These are phyloP conservation scores for Quercus suber DNA, from an alignment of 306 rosid genomes.

Conservation along the genomic window DNA sequence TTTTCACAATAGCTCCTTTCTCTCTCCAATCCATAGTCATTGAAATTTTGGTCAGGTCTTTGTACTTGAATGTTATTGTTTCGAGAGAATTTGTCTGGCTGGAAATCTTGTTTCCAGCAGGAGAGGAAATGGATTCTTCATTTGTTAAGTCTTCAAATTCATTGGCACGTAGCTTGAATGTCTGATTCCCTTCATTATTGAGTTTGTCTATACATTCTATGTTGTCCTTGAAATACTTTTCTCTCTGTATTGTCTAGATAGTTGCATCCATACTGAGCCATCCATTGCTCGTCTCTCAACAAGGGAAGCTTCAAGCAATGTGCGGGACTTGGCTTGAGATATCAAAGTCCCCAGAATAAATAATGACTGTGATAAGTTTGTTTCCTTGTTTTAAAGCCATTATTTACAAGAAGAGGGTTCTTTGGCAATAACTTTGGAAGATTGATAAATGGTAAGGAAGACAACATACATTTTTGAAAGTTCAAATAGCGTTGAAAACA, in stretches of 20 bases:
- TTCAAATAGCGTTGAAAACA: too few relatives aligned
- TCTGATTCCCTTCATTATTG: slow-evolving; percentile 28
- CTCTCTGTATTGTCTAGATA: background rate
- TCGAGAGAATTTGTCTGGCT: background rate
- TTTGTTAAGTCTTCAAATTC: slow-evolving; percentile 27
- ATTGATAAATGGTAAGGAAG: background rate
- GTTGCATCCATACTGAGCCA: slow-evolving; percentile 1
- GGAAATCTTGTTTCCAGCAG: slow-evolving; percentile 23
- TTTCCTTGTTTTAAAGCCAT: slow-evolving; percentile 15
- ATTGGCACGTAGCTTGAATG: slow-evolving; percentile 33
- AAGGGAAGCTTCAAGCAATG: slow-evolving; percentile 23
- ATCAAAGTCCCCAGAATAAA: slow-evolving; percentile 15
- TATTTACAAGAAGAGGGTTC: background rate
- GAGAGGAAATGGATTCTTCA: slow-evolving; percentile 38
- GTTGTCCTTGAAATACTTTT: slow-evolving; percentile 18
- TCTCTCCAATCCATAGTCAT: slow-evolving; percentile 32
- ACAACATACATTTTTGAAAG: background rate
- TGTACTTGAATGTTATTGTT: slow-evolving; percentile 6
- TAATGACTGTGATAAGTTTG: background rate
- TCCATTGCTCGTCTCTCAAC: slow-evolving; percentile 29
- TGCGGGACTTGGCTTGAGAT: slow-evolving; percentile 21
- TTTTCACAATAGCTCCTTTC: slow-evolving; percentile 25
- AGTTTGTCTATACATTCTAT: slow-evolving; percentile 27
- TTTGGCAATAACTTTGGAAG: background rate
- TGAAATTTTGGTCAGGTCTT: slow-evolving; percentile 2